Percentiles rank a stretch among this genome's conserved stretches.
These are phyloP conservation scores for Periconia sp. DNA, from an alignment of 2,329 filamentous ascomycete genomes.

Conservation along the genomic window DNA sequence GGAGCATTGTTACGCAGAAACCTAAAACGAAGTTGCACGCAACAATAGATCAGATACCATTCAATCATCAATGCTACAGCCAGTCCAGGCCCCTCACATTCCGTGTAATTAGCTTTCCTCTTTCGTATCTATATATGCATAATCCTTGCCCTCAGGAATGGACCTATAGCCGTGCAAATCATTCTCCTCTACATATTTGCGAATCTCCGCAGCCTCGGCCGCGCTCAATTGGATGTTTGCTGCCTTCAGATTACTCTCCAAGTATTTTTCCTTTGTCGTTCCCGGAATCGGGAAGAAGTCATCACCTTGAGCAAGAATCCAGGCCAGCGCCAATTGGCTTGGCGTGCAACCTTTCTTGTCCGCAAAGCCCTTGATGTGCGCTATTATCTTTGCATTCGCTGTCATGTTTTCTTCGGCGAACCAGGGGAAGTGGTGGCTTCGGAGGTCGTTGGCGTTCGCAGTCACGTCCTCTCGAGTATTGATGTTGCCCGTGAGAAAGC, in stretches of 20 bases:
- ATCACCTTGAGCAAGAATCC: constrained; percentile 49
- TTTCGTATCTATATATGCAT: constrained; percentile 5
- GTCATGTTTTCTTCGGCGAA: constrained; percentile 42
- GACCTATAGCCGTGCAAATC: constrained; percentile 23
- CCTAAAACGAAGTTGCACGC: too few relatives aligned
- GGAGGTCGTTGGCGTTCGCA: constrained; percentile 5
- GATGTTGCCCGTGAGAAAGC: constrained; percentile 10
- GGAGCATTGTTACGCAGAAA: too few relatives aligned
- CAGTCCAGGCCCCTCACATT: too few relatives aligned
- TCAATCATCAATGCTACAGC: too few relatives aligned
- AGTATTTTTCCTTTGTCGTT: constrained; percentile 19
- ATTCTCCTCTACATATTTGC: constrained; percentile 31
- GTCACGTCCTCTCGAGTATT: not conserved
- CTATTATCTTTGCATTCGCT: constrained; percentile 29
- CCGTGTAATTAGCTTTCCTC: not conserved
- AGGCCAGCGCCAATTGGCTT: constrained; percentile 58
- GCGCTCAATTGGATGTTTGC: constrained; percentile 14
- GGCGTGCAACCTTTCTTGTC: constrained; percentile 58
- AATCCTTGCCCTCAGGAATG: not conserved
- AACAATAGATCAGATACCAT: too few relatives aligned
- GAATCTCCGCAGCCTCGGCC: constrained; percentile 22
- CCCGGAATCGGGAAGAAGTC: constrained; percentile 63
- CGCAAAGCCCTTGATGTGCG: constrained; percentile 27
- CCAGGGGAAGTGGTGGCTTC: constrained; percentile 33
- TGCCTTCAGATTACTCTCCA: constrained; percentile 22